phyloP scores from a whole-genome alignment of 2,329 filamentous ascomycete genomes.

The Aspergillus sp. region DNA sequence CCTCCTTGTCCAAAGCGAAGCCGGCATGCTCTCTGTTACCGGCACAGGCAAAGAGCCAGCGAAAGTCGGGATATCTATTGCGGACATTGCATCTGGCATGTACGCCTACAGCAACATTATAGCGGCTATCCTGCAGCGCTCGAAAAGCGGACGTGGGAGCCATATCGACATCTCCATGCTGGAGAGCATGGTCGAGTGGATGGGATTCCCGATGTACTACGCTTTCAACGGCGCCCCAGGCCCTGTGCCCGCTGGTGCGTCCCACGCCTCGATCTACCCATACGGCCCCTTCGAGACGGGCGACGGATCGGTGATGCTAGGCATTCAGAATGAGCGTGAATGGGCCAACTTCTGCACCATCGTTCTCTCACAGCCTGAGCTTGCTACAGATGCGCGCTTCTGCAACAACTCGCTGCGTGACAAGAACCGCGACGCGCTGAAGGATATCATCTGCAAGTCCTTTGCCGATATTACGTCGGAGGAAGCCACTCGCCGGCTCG shows the following conservation, averaged over 20 bases:
- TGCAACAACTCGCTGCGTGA: slow-evolving; percentile 47
- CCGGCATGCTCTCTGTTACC: slow-evolving; percentile 53
- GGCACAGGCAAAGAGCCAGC: slow-evolving; percentile 46
- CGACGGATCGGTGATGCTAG: slow-evolving; percentile 54
- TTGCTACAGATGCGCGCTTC: slow-evolving; percentile 51
- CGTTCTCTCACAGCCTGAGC: slow-evolving; percentile 45
- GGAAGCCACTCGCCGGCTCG: slow-evolving; percentile 45
- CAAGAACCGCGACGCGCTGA: slow-evolving; percentile 49
- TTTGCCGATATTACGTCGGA: slow-evolving; percentile 42
- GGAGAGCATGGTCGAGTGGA: slow-evolving; percentile 60
- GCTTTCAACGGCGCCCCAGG: slow-evolving; percentile 47
- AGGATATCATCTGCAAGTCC: slow-evolving; percentile 44
- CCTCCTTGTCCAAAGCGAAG: slow-evolving; percentile 56
- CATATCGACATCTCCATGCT: slow-evolving; percentile 59
- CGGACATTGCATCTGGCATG: slow-evolving; percentile 55
- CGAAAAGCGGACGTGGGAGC: slow-evolving; percentile 46
- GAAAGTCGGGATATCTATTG: slow-evolving; percentile 57
- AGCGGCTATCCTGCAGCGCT: slow-evolving; percentile 50
- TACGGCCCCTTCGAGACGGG: slow-evolving; percentile 57
- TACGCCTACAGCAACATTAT: slow-evolving; percentile 55
- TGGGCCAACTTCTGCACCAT: slow-evolving; percentile 51
- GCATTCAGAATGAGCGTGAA: slow-evolving; percentile 59
- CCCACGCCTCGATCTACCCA: slow-evolving; percentile 57
- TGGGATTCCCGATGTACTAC: slow-evolving; percentile 59
- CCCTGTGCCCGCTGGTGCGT: slow-evolving; percentile 50